Conservation (phyloP, 352 stramenopile genomes). For the Phytophthora pini region DNA sequence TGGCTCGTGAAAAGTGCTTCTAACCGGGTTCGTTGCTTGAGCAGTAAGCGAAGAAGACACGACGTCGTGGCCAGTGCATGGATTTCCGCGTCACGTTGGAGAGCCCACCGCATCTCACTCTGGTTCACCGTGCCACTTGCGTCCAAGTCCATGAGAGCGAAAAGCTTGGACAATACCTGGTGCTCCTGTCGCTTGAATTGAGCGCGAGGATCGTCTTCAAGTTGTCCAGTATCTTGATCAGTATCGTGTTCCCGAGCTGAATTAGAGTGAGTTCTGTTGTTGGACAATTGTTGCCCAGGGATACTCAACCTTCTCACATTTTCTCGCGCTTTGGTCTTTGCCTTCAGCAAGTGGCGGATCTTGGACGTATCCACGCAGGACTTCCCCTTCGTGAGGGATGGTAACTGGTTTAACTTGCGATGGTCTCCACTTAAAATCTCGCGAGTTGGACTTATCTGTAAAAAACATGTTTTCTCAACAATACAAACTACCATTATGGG, state of each 20-base stretch:
- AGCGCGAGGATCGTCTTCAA: background rate
- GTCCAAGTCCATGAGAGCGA: slow-evolving; percentile 71
- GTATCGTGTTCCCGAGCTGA: slow-evolving; percentile 24
- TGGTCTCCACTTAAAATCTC: slow-evolving; percentile 62
- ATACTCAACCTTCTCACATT: slow-evolving; percentile 8
- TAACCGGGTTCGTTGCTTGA: slow-evolving; percentile 57
- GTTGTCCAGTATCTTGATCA: slow-evolving; percentile 2
- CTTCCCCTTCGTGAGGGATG: slow-evolving; percentile 40
- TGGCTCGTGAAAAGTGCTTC: slow-evolving; percentile 38
- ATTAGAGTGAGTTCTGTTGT: slow-evolving; percentile 17
- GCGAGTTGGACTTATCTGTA: slow-evolving; percentile 51
- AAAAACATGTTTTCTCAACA: too few species aligned
- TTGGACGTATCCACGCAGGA: slow-evolving; percentile 9
- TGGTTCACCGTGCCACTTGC: slow-evolving; percentile 70
- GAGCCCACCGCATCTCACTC: slow-evolving; percentile 67
- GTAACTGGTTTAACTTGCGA: slow-evolving; percentile 57
- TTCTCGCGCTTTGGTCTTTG: slow-evolving; percentile 23
- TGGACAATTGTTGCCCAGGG: slow-evolving; percentile 1
- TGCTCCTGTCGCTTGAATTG: slow-evolving; percentile 54
- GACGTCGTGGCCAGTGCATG: slow-evolving; percentile 54
- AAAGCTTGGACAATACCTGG: slow-evolving; percentile 48
- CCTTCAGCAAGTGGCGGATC: slow-evolving; percentile 20
- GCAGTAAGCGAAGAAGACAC: slow-evolving; percentile 48
- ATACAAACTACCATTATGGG: too few species aligned
- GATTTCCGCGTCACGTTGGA: slow-evolving; percentile 68